A percentile compares a stretch with the other conserved stretches of the same genome.
phyloP scores from a whole-genome alignment of 108 stramenopile genomes.

The Pelagomonas calceolata region DNA sequence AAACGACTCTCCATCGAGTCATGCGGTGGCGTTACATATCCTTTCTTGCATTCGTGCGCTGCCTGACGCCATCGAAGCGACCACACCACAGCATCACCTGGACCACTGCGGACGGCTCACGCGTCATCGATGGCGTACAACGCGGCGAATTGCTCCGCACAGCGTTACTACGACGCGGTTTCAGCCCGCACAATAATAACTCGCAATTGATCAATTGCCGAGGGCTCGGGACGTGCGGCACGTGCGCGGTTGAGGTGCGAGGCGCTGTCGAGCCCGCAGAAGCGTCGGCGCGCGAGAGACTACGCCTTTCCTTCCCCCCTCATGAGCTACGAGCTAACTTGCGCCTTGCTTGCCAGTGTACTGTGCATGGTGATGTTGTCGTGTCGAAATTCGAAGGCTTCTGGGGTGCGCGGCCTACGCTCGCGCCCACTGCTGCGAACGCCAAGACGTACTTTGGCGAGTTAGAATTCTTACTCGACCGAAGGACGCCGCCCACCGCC shows the following conservation, averaged over 20 bases:
- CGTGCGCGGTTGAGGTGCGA: slow-evolving; percentile 41
- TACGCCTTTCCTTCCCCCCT: slow-evolving; percentile 48
- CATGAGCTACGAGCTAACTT: slow-evolving; percentile 19
- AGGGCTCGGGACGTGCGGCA: slow-evolving; percentile 56
- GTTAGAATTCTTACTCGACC: slow-evolving; percentile 46
- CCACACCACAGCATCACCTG: no score
- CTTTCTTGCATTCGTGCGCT: no score
- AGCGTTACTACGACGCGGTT: slow-evolving; percentile 33
- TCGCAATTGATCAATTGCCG: slow-evolving; percentile 52
- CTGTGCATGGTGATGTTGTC: slow-evolving; percentile 34
- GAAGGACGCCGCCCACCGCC: slow-evolving; percentile 29
- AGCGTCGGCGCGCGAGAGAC: slow-evolving; percentile 29
- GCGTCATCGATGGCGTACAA: no score
- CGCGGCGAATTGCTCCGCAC: slow-evolving; percentile 44
- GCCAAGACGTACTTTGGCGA: slow-evolving; percentile 47
- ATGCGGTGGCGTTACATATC: no score
- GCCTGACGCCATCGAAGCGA: no score
- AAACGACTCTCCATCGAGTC: no score
- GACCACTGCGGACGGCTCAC: no score
- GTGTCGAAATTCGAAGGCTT: slow-evolving; percentile 48
- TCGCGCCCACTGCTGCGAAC: slow-evolving; percentile 14
- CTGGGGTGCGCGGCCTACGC: slow-evolving; percentile 38
- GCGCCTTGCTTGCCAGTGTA: slow-evolving; percentile 52
- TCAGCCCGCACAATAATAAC: slow-evolving; percentile 49
- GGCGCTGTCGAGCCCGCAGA: slow-evolving; percentile 26